Conservation (phyloP, 352 stramenopile species). For the Globisporangium cylindrosporum region DNA sequence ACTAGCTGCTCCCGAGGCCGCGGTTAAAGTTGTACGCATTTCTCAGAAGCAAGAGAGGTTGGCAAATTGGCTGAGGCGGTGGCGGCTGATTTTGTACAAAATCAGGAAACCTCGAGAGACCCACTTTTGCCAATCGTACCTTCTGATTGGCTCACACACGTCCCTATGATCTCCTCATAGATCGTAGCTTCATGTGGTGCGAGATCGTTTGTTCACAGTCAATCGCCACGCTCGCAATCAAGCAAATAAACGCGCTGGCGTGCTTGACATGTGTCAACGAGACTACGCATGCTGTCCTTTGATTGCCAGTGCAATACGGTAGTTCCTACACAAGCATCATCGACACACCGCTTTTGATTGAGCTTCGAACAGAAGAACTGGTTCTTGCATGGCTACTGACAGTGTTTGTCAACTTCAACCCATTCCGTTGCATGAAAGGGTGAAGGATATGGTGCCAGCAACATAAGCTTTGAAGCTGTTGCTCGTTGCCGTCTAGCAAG, state of each 20-base stretch:
- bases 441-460: neutral
- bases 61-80: neutral
- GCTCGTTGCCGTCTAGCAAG: neutral
- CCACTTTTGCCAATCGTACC: slow-evolving; percentile 1
- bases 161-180: neutral
- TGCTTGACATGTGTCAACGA: too few species aligned
- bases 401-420: slow-evolving; percentile 6
- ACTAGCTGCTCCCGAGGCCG: neutral
- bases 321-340: too few species aligned
- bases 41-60: neutral
- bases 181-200: neutral
- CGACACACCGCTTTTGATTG: neutral
- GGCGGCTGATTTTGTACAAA: neutral
- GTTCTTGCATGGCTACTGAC: neutral
- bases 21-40: neutral
- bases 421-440: slow-evolving; percentile 1
- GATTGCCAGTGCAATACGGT: too few species aligned
- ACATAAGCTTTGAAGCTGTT: neutral
- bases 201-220: neutral
- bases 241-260: too few species aligned
- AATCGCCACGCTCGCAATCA: too few species aligned
- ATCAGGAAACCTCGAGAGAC: neutral
- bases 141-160: neutral
- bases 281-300: too few species aligned
- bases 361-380: neutral